phyloP scores from a whole-genome alignment of 441 rosid species.

The Pelargonium cotyledonis region DNA sequence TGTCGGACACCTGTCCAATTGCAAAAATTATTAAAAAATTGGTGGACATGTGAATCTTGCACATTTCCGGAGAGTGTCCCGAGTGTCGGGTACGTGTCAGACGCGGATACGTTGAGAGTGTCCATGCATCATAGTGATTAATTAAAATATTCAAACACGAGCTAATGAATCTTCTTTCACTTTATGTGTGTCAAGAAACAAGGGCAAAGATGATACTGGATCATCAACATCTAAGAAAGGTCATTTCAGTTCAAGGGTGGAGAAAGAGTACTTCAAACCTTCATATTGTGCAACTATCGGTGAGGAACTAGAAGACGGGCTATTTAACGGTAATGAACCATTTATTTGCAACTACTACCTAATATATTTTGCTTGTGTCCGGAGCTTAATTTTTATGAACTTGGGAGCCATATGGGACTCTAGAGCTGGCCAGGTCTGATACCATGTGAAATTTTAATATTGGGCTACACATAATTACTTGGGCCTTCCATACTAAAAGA shows the following conservation, averaged over 20 bases:
- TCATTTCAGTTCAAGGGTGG: slow-evolving; percentile 65
- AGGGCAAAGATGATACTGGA: slow-evolving; percentile 48
- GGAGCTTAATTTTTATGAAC: not conserved
- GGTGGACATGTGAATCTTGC: too few relatives aligned
- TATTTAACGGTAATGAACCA: slow-evolving; percentile 67
- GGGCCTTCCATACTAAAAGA: too few relatives aligned
- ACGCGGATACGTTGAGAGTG: too few relatives aligned
- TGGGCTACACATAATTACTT: too few relatives aligned
- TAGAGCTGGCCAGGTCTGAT: too few relatives aligned
- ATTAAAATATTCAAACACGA: slow-evolving; percentile 6
- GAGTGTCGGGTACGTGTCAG: too few relatives aligned
- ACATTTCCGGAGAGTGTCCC: too few relatives aligned
- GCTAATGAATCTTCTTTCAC: slow-evolving; percentile 8
- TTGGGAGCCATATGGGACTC: not conserved
- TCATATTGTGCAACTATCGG: slow-evolving; percentile 77
- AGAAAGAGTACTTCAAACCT: slow-evolving; percentile 87
- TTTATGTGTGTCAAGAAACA: slow-evolving; percentile 40
- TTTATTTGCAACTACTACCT: slow-evolving; percentile 5
- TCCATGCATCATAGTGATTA: too few relatives aligned
- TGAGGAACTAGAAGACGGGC: slow-evolving; percentile 86
- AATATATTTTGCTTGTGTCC: not conserved
- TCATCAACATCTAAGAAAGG: slow-evolving; percentile 34
- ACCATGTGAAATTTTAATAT: too few relatives aligned
- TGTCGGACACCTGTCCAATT: too few relatives aligned
- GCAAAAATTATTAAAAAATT: too few relatives aligned